These are phyloP conservation scores for Leccinum griseonigrum DNA, from an alignment of 1,284 basidiomycete species.

Conservation along the genomic window DNA sequence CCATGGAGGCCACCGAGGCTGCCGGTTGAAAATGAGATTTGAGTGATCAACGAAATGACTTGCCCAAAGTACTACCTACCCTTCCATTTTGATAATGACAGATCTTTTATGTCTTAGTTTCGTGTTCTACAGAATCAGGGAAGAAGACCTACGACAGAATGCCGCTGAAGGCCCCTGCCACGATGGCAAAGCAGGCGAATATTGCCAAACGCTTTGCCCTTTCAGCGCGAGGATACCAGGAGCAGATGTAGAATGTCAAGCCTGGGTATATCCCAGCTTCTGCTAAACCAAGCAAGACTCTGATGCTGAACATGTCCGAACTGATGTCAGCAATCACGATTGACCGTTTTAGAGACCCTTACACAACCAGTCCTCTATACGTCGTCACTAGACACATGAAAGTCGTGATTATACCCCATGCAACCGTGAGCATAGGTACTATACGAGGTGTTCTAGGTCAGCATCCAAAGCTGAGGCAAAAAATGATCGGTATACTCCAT, in stretches of 20 bases:
- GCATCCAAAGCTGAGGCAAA: neutral
- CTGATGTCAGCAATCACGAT: neutral
- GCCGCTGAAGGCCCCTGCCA: neutral
- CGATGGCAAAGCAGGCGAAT: neutral
- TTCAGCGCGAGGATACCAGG: neutral
- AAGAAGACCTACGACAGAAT: neutral
- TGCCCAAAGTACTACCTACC: neutral
- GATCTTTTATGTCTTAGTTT: neutral
- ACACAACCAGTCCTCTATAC: neutral
- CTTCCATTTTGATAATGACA: neutral
- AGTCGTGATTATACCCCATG: neutral
- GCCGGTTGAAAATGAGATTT: neutral
- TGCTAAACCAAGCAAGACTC: neutral
- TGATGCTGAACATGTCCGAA: neutral
- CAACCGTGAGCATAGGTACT: neutral
- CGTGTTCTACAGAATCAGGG: neutral
- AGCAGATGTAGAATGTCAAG: neutral
- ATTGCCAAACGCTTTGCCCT: neutral
- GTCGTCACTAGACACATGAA: neutral
- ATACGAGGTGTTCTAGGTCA: neutral
- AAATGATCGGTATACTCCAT: neutral
- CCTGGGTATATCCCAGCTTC: neutral
- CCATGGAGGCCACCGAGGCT: neutral
- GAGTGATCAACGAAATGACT: neutral
- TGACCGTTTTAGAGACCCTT: neutral